Base-by-base conservation (phyloP, 768 basidiomycete species). In the Mycena metata region DNA sequence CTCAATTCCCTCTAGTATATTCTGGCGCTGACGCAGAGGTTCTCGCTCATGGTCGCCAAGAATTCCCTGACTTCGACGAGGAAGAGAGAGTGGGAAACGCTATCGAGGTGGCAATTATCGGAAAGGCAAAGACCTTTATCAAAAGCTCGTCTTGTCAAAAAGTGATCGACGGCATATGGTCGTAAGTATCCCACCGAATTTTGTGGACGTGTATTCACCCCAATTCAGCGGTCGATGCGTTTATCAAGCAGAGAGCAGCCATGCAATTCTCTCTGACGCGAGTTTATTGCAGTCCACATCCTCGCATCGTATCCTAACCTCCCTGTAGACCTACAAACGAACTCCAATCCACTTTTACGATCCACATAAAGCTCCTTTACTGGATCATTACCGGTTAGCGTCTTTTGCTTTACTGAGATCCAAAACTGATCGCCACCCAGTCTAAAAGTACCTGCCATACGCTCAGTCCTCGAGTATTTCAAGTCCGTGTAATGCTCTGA, bases 341-440 rank as follows among this genome's bases (percentile, higher is more conserved):
- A 94, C 88, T 26, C 95, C 96, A 13, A 87, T 98, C 39, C 94
- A 96, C 77, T 92, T 97, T 73, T 98, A 98, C 77, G 95, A 98
- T 76, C 96, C 96, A 3, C 92, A 96, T 75, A 94, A 90, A 76
- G 96, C 96, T 0, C 95, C 96, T 19, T 78, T 98, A n/a, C 86
- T 98, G 9, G 96, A 98, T 76, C 96, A 98, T 79, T 98, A 98
- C 75, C 90, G 96, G 94, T 94, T 61, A 36, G 85, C 76, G 17
- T 45, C 33, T 41, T 45, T 49, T 41, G 39, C 9, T 45, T 24
- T 11, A 24, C 8, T 65, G 47, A 5, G 12, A 23, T 19, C 39
- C 36, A 62, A 51, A 66, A 71, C 52, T 52, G 41, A 36, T 21
- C 42, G 51, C 33, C 35, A 54, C 13, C 43, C 57, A 95, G 94